A percentile compares a stretch with the other conserved stretches of the same genome.
Conservation (phyloP, 495 filamentous ascomycete species). For the Aspergillus campestris region DNA sequence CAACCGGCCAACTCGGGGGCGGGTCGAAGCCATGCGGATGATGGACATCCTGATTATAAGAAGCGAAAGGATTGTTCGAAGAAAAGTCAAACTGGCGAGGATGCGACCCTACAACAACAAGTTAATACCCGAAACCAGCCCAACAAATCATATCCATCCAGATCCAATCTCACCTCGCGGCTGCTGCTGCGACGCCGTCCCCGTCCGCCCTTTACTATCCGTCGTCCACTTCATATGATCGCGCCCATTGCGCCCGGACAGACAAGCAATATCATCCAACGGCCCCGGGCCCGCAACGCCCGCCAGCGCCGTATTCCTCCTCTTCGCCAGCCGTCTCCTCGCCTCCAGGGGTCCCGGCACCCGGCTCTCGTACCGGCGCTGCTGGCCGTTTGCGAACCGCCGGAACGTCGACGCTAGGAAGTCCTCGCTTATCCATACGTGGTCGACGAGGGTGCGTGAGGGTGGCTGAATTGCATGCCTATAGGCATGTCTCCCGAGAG, state of each 20-base stretch:
- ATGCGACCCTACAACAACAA: slow-evolving; percentile 2
- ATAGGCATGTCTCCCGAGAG: slow-evolving; percentile 38
- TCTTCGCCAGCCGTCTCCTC: slow-evolving; percentile 41
- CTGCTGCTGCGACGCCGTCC: slow-evolving; percentile 8
- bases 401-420: slow-evolving; percentile 40
- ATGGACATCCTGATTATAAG: slow-evolving; percentile 17
- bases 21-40: slow-evolving; percentile 2
- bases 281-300: slow-evolving; percentile 19
- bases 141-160: not conserved
- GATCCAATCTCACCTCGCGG: slow-evolving; percentile 13
- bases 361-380: slow-evolving; percentile 43
- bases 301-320: slow-evolving; percentile 42
- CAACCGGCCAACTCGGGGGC: not conserved
- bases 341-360: slow-evolving; percentile 54
- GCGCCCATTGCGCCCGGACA: slow-evolving; percentile 39
- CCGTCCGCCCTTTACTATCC: slow-evolving; percentile 21
- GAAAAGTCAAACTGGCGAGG: not conserved
- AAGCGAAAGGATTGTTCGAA: slow-evolving; percentile 8
- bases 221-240: slow-evolving; percentile 36
- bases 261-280: slow-evolving; percentile 28
- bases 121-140: not conserved
- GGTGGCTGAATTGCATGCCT: slow-evolving; percentile 30
- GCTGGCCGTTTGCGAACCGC: slow-evolving; percentile 35
- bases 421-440: slow-evolving; percentile 50
- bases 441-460: slow-evolving; percentile 20